Evolutionary conservation across 106 monocot genomes (phyloP), one percentile per base, ranked within the genome.

Genomic region (Narthecium ossifragum): DNA sequence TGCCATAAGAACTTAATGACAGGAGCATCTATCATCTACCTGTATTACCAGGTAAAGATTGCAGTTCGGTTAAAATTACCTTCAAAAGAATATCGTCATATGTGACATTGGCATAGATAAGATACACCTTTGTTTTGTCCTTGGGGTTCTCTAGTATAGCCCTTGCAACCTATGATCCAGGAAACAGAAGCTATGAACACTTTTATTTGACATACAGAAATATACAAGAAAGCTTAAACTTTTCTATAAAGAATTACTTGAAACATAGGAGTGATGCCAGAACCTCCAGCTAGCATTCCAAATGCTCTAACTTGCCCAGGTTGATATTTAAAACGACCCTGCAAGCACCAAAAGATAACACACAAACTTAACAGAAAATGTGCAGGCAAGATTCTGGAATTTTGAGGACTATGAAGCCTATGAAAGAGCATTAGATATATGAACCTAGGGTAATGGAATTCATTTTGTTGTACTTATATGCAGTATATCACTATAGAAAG

Each of bases 181-280:
- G 45, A n/a, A 22, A 31, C 53, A 51, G 36, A 39, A 32, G 22
- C 4, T 34, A 13, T 39, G 10, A 14, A 46, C 14, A 51, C n/a
- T n/a, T n/a, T n/a, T n/a, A n/a, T n/a, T n/a, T n/a, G n/a, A n/a
- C n/a, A n/a, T n/a, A n/a, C n/a, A n/a, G n/a, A n/a, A n/a, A n/a
- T n/a, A n/a, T n/a, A n/a, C n/a, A n/a, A n/a, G n/a, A n/a, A n/a
- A n/a, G n/a, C n/a, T n/a, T n/a, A n/a, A n/a, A n/a, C n/a, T n/a
- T n/a, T n/a, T n/a, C n/a, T n/a, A n/a, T n/a, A n/a, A 17, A n/a
- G 38, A 69, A 33, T 75, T 70, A 94, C 94, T 66, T 96, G 96
- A 68, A 90, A 96, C 96, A 96, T 96, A 51, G 90, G 90, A 27
- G 96, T 96, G 23, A 96, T 90, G 61, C 96, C 96, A 53, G 96